Percentiles rank a stretch among this genome's conserved stretches.
Evolutionary conservation across 2,329 filamentous ascomycete species (phyloP).

Genomic region (Xylariaceae sp.): DNA sequence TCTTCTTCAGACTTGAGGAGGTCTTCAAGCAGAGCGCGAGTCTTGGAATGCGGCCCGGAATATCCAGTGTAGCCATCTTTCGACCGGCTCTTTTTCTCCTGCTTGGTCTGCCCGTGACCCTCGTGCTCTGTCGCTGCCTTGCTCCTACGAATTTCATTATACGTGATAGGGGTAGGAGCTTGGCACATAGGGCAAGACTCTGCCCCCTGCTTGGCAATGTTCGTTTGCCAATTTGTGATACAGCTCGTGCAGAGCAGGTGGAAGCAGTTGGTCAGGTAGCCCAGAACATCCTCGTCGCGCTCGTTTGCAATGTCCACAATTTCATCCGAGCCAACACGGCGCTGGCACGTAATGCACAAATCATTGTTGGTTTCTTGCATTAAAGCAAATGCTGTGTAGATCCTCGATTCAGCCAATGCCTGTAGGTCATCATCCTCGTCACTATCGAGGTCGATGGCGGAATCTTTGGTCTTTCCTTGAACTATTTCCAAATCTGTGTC

Average conservation of each 20-base stretch:
- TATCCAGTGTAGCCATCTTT: constrained; percentile 66
- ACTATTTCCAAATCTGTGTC: constrained; percentile 77
- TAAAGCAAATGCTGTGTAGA: constrained; percentile 79
- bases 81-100: constrained; percentile 23
- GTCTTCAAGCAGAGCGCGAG: constrained; percentile 72
- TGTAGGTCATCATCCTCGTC: constrained; percentile 60
- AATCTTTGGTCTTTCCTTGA: constrained; percentile 76
- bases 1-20: constrained; percentile 61
- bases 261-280: constrained; percentile 80
- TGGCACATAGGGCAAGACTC: constrained; percentile 68
- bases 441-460: constrained; percentile 85
- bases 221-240: constrained; percentile 54
- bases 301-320: constrained; percentile 56
- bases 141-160: constrained; percentile 64
- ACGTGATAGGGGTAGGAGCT: constrained; percentile 51
- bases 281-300: constrained; percentile 61
- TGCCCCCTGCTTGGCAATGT: constrained; percentile 41
- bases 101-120: constrained; percentile 39
- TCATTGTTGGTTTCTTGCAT: constrained; percentile 80
- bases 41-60: constrained; percentile 87
- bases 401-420: constrained; percentile 63
- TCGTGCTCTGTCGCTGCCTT: constrained; percentile 55
- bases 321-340: constrained; percentile 51
- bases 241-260: constrained; percentile 80
- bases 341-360: constrained; percentile 65